Base-by-base conservation (phyloP, 805 yeast species). In the Yarrowia phangngaensis region DNA sequence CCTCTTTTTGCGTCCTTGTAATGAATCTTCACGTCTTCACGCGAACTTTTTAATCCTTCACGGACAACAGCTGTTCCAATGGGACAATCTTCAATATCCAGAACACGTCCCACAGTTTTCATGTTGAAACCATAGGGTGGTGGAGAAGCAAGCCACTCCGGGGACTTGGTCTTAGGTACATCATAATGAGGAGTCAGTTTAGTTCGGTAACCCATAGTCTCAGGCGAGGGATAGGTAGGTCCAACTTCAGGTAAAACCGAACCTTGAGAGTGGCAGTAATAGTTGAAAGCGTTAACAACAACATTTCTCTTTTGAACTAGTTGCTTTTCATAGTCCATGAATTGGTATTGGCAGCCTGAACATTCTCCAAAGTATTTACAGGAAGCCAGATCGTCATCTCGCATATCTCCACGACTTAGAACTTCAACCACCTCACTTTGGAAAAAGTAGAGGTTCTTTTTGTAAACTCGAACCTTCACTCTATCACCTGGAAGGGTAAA, bases 181-280 rank as follows among this genome's bases (percentile, higher is more conserved):
- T 84, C 88, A 65, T 89, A 92, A 67, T 92, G 98, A 4, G 98
- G 98, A 0, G 98, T 92, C 31, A 92, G 73, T 62, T 92, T 92
- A 0, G 98, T 92, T 62, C 98, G 73, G 66, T 92, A 92, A 27
- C 73, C 71, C 62, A 73, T 84, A 56, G 80, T 73, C 51, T 78
- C 67, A 4, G 98, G 98, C 8, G 95, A 84, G 6, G 80, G 75
- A 29, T 82, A 75, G 0, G 95, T 85, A 1, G 70, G 65, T 2
- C 74, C 74, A 26, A 90, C 69, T 7, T 57, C 69, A 0, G 96
- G 96, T 14, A 57, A 13, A 8, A 31, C 41, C 2, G 63, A 56
- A 1, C 70, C 57, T 46, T 83, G 67, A 2, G 66, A 64, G 9
- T 85, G 82, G 16, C 71, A 69, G 61, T 86, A 81, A 62, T 73